A percentile compares a stretch with the other conserved stretches of the same genome.
These are phyloP conservation scores for Casuarina cunninghamiana DNA, from an alignment of 306 rosid genomes.

Conservation along the genomic window DNA sequence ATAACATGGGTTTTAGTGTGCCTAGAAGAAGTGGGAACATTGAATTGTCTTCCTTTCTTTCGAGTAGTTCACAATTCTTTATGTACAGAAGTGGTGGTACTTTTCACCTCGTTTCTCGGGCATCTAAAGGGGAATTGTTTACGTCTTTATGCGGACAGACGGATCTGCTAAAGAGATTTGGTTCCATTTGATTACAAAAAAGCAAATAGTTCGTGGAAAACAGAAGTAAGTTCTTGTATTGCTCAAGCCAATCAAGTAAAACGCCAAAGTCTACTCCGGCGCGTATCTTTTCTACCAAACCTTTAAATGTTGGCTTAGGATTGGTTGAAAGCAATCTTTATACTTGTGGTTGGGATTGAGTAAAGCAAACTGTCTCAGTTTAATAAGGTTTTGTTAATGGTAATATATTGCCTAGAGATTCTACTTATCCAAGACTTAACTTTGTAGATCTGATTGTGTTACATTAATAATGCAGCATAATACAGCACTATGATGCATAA, in stretches of 20 bases:
- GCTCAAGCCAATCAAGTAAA: conserved; percentile 39
- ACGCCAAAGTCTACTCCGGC: conserved; percentile 51
- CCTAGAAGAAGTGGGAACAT: background rate
- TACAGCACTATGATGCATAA: conserved; percentile 44
- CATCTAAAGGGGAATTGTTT: conserved; percentile 31
- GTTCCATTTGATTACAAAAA: conserved; percentile 44
- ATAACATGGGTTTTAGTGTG: conserved; percentile 4
- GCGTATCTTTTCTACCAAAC: conserved; percentile 3
- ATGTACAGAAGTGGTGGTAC: conserved; percentile 24
- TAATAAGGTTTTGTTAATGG: conserved; percentile 14
- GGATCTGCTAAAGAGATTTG: conserved; percentile 80
- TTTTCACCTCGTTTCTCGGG: conserved; percentile 29
- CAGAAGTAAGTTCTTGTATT: conserved; percentile 39
- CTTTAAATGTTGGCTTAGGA: conserved; percentile 43
- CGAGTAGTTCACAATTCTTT: background rate
- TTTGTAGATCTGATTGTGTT: conserved; percentile 27
- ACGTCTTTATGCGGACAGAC: conserved; percentile 40
- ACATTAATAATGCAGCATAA: conserved; percentile 30
- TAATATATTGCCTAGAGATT: conserved; percentile 26
- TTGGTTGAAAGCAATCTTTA: conserved; percentile 41
- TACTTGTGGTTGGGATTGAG: conserved; percentile 27
- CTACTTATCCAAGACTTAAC: conserved; percentile 38
- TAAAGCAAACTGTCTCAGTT: background rate
- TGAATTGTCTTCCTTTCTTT: background rate
- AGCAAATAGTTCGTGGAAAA: conserved; percentile 31